phyloP scores from a whole-genome alignment of 495 filamentous ascomycete genomes.

The Xylaria bambusicola region DNA sequence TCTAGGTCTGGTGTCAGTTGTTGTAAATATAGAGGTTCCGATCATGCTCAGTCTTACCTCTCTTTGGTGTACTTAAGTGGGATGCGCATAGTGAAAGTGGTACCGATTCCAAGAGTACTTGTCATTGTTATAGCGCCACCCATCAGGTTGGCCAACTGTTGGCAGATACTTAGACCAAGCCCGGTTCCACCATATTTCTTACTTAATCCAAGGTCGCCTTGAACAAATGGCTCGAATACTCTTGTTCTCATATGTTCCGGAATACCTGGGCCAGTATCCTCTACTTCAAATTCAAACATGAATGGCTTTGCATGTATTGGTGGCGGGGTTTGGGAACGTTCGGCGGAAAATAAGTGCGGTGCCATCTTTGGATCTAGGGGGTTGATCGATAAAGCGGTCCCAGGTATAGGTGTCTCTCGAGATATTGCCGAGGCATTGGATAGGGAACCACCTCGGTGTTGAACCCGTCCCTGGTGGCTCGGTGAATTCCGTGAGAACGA shows the following conservation, averaged over 20 bases:
- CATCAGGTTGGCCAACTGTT: slow-evolving; percentile 83
- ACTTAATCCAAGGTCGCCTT: slow-evolving; percentile 83
- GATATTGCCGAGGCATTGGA: slow-evolving; percentile 52
- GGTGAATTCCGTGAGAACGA: slow-evolving; percentile 51
- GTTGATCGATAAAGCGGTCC: slow-evolving; percentile 60
- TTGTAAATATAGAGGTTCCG: slow-evolving; percentile 32
- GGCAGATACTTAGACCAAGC: slow-evolving; percentile 86
- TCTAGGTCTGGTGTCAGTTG: slow-evolving; percentile 42
- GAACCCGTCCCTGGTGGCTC: slow-evolving; percentile 37
- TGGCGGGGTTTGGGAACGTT: slow-evolving; percentile 63
- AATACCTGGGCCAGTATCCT: slow-evolving; percentile 92
- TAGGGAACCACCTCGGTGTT: slow-evolving; percentile 49
- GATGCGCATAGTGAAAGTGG: slow-evolving; percentile 80
- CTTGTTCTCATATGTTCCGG: slow-evolving; percentile 70
- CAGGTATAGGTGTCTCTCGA: slow-evolving; percentile 35
- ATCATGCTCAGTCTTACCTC: slow-evolving; percentile 33
- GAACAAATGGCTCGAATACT: slow-evolving; percentile 93
- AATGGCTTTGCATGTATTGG: slow-evolving; percentile 59
- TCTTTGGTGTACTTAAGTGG: slow-evolving; percentile 78
- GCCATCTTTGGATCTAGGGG: slow-evolving; percentile 55
- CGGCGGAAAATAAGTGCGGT: slow-evolving; percentile 50
- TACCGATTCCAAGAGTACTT: slow-evolving; percentile 73
- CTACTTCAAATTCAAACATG: slow-evolving; percentile 82
- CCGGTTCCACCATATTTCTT: slow-evolving; percentile 92
- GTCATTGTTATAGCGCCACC: slow-evolving; percentile 70